Conservation (phyloP, 495 filamentous ascomycete species). For the Hypoxylon perforatum region DNA sequence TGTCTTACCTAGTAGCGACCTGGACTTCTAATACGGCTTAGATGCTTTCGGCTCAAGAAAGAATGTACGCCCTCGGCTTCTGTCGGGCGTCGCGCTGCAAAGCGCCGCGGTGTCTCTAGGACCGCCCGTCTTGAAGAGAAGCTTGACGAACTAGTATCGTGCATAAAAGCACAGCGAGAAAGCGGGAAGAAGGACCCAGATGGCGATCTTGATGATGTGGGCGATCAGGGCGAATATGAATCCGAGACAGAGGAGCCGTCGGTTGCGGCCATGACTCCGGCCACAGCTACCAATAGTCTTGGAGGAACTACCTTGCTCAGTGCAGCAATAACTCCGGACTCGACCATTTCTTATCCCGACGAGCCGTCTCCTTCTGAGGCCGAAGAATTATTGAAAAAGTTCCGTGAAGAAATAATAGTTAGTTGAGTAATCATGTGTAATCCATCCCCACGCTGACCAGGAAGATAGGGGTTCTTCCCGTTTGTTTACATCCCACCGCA, state of each 20-base stretch:
- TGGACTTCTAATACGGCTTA: conserved; percentile 33
- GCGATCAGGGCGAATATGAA: conserved; percentile 12
- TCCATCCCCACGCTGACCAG: not conserved
- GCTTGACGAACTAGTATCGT: conserved; percentile 61
- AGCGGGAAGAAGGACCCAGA: conserved; percentile 29
- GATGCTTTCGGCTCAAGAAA: conserved; percentile 61
- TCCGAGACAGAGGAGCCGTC: conserved; percentile 7
- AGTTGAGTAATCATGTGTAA: not conserved
- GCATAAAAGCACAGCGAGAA: conserved; percentile 50
- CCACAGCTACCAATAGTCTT: conserved; percentile 10
- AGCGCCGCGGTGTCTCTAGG: conserved; percentile 32
- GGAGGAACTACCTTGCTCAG: conserved; percentile 12
- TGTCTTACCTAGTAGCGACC: conserved; percentile 1
- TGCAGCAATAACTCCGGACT: conserved; percentile 13
- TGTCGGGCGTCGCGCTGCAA: conserved; percentile 49
- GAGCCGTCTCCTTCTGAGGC: conserved; percentile 37
- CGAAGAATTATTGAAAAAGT: conserved; percentile 43
- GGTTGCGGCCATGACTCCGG: conserved; percentile 3
- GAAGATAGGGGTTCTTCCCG: conserved; percentile 39
- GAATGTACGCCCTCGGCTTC: conserved; percentile 53
- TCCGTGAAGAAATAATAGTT: conserved; percentile 47
- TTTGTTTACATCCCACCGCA: conserved; percentile 54
- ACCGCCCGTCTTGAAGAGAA: conserved; percentile 62
- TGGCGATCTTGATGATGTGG: conserved; percentile 51
- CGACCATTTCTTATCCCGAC: conserved; percentile 11